Evolutionary conservation across 148 eudicot genomes (phyloP), one percentile per base, ranked within the genome.

Genomic region (Linanthus parryae): DNA sequence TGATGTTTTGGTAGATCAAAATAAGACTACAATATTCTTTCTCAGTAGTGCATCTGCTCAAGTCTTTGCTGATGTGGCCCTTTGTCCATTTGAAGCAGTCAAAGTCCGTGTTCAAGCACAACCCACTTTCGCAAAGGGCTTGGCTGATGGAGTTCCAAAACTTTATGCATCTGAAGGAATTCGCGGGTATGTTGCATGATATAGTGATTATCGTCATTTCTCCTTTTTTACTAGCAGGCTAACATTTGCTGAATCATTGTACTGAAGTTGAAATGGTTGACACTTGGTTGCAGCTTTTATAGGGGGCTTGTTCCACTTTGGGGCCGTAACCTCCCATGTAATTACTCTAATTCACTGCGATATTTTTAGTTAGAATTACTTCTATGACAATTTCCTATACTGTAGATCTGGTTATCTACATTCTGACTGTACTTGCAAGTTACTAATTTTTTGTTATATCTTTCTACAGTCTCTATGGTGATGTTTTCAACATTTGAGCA

Each of bases 311-410:
- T 83, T 77, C 95, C 97, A 41, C 87, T 91, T 47, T 86, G 95
- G 95, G 83, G 97, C 20, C 94, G 97, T 29, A 91, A 91, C 65
- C 81, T 91, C 62, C 97, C 97, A 79, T 91, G 97, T 91, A 83
- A 78, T 48, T 42, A 21, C 46, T 51, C 60, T 44, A 35, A 49
- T 44, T 47, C 38, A n/a, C n/a, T n/a, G n/a, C n/a, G n/a, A n/a
- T 49, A 18, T 33, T 27, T 18, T 19, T 49, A 26, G 24, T 35
- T 49, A 42, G 33, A n/a, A 42, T 25, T 16, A 12, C 39, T 15
- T 56, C 26, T 37, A 16, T 56, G 28, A 2, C 13, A 17, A 37
- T 40, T 8, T 48, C 21, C 34, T 49, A 36, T 7, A 2, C 29
- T 44, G 14, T 29, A 25, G 22, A 1, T 21, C 4, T 19, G 3